Evolutionary conservation across 2,329 filamentous ascomycete species (phyloP).

Genomic region (Hymenoscyphus infarciens): DNA sequence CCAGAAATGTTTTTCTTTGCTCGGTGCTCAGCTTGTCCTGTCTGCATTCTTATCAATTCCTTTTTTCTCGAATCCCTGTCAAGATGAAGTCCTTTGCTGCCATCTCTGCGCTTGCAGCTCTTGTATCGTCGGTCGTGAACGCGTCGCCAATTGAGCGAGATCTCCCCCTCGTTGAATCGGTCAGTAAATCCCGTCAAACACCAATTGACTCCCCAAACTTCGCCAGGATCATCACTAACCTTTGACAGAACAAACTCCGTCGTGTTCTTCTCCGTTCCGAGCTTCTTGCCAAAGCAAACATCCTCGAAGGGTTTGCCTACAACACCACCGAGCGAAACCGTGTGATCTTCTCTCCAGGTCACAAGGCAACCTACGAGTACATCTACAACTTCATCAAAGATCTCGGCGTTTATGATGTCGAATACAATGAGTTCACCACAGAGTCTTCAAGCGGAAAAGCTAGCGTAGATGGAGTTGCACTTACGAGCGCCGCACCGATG

Average conservation of each 20-base stretch:
- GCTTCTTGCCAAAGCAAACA: conserved; percentile 8
- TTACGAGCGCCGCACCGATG: conserved; percentile 15
- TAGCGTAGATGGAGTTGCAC: conserved; percentile 14
- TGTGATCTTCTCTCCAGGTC: conserved; percentile 11
- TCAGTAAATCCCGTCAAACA: not conserved
- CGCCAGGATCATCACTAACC: not conserved
- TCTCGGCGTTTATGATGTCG: conserved; percentile 17
- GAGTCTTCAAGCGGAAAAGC: conserved; percentile 11
- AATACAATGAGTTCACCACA: conserved; percentile 18
- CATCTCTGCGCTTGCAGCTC: conserved; percentile 3
- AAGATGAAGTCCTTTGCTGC: conserved; percentile 7
- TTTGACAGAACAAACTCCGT: conserved; percentile 3
- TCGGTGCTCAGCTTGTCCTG: not conserved
- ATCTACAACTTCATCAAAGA: conserved; percentile 14
- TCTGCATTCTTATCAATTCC: not conserved
- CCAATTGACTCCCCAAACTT: not conserved
- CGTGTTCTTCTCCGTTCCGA: conserved; percentile 11
- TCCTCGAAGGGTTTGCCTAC: conserved; percentile 11
- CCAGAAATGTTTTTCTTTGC: not conserved
- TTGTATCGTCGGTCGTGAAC: not conserved
- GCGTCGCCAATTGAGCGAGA: conserved; percentile 1
- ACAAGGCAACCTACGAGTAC: conserved; percentile 13
- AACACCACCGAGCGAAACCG: conserved; percentile 10
- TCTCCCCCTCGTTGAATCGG: conserved; percentile 10
- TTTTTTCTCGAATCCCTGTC: not conserved